These are phyloP conservation scores for Colletotrichum sublineola DNA, from an alignment of 2,329 filamentous ascomycete species.

Conservation along the genomic window DNA sequence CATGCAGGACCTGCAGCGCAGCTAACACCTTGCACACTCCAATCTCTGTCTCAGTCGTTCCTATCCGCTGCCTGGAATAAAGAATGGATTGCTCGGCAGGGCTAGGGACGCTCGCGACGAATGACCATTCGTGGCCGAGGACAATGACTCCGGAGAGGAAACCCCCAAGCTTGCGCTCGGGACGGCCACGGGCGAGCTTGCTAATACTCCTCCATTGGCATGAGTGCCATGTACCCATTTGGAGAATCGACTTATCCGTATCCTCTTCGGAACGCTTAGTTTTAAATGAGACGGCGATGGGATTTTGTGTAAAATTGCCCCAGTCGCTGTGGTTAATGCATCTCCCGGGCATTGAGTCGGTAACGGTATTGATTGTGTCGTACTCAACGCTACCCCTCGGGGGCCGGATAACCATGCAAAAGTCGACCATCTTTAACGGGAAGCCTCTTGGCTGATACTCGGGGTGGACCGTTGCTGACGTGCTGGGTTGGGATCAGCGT, in stretches of 20 bases:
- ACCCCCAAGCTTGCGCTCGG: not conserved
- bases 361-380: slow-evolving; percentile 23
- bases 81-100: not conserved
- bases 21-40: not conserved
- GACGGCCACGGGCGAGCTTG: not conserved
- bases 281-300: slow-evolving; percentile 44
- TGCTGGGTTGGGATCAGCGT: not conserved
- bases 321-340: slow-evolving; percentile 45
- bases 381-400: slow-evolving; percentile 28
- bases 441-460: slow-evolving; percentile 39
- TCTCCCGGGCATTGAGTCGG: slow-evolving; percentile 26
- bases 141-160: not conserved
- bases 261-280: slow-evolving; percentile 42
- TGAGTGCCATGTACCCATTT: slow-evolving; percentile 45
- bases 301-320: slow-evolving; percentile 30
- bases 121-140: not conserved
- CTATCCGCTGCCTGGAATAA: not conserved
- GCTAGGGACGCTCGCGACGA: not conserved
- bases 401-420: slow-evolving; percentile 37
- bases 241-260: slow-evolving; percentile 37
- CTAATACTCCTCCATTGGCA: slow-evolving; percentile 42
- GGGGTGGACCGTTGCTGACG: slow-evolving; percentile 29
- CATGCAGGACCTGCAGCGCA: not conserved
- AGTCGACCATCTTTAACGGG: slow-evolving; percentile 43
- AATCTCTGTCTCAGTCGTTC: not conserved